phyloP scores from a whole-genome alignment of 805 yeast species.

The Candida morakotiae region DNA sequence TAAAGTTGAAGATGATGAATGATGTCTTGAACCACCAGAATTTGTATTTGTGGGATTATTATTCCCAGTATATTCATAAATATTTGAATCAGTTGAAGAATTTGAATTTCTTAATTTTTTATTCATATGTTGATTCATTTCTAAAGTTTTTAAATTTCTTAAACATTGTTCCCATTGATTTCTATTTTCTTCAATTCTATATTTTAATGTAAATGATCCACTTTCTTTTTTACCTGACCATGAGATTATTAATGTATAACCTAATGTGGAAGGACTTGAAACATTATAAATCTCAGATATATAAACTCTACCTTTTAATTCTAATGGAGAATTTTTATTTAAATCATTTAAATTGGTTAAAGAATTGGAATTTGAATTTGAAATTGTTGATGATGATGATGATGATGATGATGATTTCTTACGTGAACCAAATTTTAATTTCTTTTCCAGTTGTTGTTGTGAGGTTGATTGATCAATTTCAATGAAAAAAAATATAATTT shows the following conservation, averaged over 20 bases:
- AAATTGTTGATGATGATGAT: too few relatives aligned
- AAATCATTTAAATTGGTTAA: constrained; percentile 35
- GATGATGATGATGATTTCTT: constrained; percentile 35
- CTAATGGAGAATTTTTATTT: constrained; percentile 30
- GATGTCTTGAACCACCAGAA: constrained; percentile 34
- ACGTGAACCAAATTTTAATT: constrained; percentile 42
- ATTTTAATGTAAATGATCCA: constrained; percentile 79
- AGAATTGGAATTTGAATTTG: constrained; percentile 30
- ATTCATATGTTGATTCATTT: constrained; percentile 36
- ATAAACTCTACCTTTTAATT: constrained; percentile 78
- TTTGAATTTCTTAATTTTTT: constrained; percentile 33
- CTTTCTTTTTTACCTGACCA: constrained; percentile 88
- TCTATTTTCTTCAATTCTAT: constrained; percentile 78
- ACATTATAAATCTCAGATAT: constrained; percentile 56
- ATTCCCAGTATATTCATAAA: constrained; percentile 13
- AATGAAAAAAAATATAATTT: constrained; percentile 47
- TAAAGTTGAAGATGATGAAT: constrained; percentile 39
- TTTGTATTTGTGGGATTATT: constrained; percentile 14
- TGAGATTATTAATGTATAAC: constrained; percentile 59
- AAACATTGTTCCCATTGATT: constrained; percentile 77
- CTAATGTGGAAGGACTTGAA: constrained; percentile 32
- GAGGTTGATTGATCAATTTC: constrained; percentile 17
- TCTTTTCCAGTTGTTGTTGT: constrained; percentile 23
- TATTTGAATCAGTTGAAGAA: constrained; percentile 18
- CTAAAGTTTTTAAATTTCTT: constrained; percentile 42